phyloP scores from a whole-genome alignment of 2,329 filamentous ascomycete genomes.

The Triangularia verruculosa region DNA sequence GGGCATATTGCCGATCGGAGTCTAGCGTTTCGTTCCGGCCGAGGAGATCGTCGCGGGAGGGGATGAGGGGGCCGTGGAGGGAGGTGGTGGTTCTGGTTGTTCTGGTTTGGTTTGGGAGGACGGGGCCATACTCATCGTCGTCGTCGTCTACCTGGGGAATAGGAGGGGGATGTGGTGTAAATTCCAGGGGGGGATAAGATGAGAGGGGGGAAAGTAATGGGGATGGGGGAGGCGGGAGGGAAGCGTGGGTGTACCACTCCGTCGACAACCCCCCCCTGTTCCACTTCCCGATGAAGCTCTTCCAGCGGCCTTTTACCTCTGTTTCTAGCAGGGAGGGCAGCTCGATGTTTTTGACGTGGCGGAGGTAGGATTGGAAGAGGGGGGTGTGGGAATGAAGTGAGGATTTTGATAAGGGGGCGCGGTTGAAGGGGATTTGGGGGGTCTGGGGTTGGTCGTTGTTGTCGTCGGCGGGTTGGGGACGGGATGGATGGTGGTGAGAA shows the following conservation, averaged over 20 bases:
- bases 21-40: constrained; percentile 34
- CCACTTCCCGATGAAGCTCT: constrained; percentile 90
- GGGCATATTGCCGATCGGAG: constrained; percentile 49
- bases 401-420: constrained; percentile 62
- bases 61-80: constrained; percentile 58
- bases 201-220: neutral
- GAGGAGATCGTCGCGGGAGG: constrained; percentile 64
- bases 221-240: constrained; percentile 41
- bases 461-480: too few species aligned
- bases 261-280: constrained; percentile 83
- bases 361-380: constrained; percentile 80
- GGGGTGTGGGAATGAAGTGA: constrained; percentile 66
- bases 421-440: constrained; percentile 70
- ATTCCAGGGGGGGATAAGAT: neutral
- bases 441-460: too few species aligned
- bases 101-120: constrained; percentile 40
- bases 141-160: constrained; percentile 33
- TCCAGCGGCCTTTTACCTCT: constrained; percentile 84
- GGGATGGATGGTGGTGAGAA: too few species aligned
- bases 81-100: constrained; percentile 42
- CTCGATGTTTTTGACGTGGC: constrained; percentile 77
- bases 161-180: neutral
- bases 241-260: constrained; percentile 88
- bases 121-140: constrained; percentile 53
- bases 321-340: constrained; percentile 67